Base-by-base conservation (phyloP, 2,329 filamentous ascomycete species). In the Ophiostoma triangulosporum region DNA sequence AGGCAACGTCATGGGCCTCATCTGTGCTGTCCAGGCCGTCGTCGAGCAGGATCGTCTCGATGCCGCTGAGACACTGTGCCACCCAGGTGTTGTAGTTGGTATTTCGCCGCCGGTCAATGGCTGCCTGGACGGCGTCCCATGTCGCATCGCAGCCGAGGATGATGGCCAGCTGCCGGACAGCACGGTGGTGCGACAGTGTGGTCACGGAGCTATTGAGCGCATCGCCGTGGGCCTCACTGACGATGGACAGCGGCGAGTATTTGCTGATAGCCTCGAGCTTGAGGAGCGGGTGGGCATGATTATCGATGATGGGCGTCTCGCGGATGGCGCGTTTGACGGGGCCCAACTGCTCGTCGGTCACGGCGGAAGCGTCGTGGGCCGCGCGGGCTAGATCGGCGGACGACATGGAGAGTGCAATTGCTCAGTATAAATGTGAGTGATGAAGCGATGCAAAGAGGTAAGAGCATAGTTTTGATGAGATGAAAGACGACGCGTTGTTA, bases 1-100 rank as follows among this genome's bases (percentile, higher is more conserved):
- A 85, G 5, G 69, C 62, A 60, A 80, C 86, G 0, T 72, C 64
- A 59, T 85, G 75, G 1, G 79, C 75, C 20, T 76, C 70, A 7
- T 76, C 73, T 2, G 70, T 69, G 14, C 71, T 69, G 51, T 77
- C 74, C 7, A 91, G 68, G 0, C 86, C 83, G 65, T 93, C 87
- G 60, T 93, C 88, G n/a, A 94, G 75, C 1, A 94, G 72, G 11
- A 91, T 72, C 1, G 77, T 79, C 64, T 90, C 81, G 27, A 87
- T 85, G 1, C 86, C 86, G 12, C 77, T 67, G 4, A 94, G 73
- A 60, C 86, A 93, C 57, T 71, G 73, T 45, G 69, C 71, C 11
- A 78, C 72, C 71, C 88, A 80, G 3, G 66, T 73, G 5, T 79
- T 70, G 53, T 77, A 75, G 55, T 76, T 69, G 2, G 66, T 63